Base-by-base conservation (phyloP, 352 stramenopile species). In the Peronospora belbahrii region DNA sequence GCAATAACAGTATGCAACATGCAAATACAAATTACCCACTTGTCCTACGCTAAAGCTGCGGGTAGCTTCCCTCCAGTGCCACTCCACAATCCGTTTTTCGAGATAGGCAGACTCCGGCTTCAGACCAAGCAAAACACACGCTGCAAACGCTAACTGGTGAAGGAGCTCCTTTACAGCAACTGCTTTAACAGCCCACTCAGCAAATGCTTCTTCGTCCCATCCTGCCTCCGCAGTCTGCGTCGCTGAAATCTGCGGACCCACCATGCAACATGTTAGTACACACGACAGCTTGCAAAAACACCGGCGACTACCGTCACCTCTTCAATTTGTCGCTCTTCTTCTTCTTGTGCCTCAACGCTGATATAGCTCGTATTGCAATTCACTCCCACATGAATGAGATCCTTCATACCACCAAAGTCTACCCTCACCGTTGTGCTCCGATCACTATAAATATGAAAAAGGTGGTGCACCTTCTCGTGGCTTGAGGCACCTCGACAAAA, bases 91-190 rank as follows among this genome's bases (percentile, higher is more conserved):
- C 10, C 62, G 62, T 11, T 81, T 74, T 52, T 94, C 82, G 11
- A 89, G 44, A 7, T 67, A 60, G 2, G 65, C 62, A 1, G 76
- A 75, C 24, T 87, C 67, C 0, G 82, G 82, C 34, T 86, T 89
- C 34, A 92, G 63, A 5, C 71, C 75, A 54, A 92, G 88, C 11
- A 88, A 44, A 28, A 87, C 72, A 22, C 74, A 92, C 4, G 73
- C 73, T 40, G 63, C 69, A 61, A 88, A 89, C 22, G 77, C 67
- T 43, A 92, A 65, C 45, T 83, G 73, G 52, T 88, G 52, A 11
- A 90, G 65, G 36, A 88, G 48, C n/a, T 70, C 50, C 44, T 69
- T 62, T 23, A 88, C 38, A 7, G 52, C 48, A n/a, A 49, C 51
- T 2, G 74, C 70, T 7, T 52, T 38, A 0, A 42, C 25, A 7